These are phyloP conservation scores for Gamsiella multidivaricata DNA, from an alignment of 192 early-diverging fungal genomes.

Conservation along the genomic window DNA sequence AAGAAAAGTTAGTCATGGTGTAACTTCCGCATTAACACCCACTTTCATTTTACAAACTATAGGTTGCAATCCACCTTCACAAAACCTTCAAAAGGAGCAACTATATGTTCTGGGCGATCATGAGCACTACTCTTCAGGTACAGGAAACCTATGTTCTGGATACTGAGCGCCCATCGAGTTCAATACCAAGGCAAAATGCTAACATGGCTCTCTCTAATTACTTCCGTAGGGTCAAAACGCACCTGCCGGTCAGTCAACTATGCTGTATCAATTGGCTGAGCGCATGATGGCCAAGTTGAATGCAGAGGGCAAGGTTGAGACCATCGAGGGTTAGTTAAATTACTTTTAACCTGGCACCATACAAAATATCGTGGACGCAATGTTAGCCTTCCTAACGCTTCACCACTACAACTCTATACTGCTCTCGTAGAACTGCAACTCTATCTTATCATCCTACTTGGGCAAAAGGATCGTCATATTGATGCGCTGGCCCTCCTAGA, in stretches of 20 bases:
- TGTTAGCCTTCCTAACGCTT: too few relatives aligned
- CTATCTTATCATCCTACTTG: conserved; percentile 77
- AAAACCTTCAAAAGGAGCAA: conserved; percentile 81
- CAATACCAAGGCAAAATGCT: not conserved
- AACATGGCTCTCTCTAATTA: not conserved
- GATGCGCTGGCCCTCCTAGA: conserved; percentile 75
- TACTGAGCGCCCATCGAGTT: too few relatives aligned
- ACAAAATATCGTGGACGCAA: too few relatives aligned
- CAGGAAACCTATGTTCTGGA: conserved; percentile 8
- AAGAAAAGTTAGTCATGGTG: too few relatives aligned
- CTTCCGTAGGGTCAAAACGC: conserved; percentile 51
- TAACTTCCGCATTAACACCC: not conserved
- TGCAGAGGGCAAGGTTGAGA: conserved; percentile 70
- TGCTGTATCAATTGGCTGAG: conserved; percentile 80
- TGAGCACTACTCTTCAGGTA: conserved; percentile 83
- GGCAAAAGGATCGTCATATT: conserved; percentile 70
- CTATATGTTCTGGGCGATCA: conserved; percentile 91
- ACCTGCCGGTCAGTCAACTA: conserved; percentile 40
- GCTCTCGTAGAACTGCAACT: conserved; percentile 71
- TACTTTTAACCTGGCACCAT: too few relatives aligned
- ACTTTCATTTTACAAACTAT: not conserved
- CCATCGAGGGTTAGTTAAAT: conserved; percentile 71
- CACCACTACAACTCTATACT: not conserved
- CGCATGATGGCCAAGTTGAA: conserved; percentile 85
- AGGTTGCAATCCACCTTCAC: conserved; percentile 84